A percentile compares a stretch with the other conserved stretches of the same genome.
These are phyloP conservation scores for Saccharomycopsis javanensis DNA, from an alignment of 805 yeast genomes.

Conservation along the genomic window DNA sequence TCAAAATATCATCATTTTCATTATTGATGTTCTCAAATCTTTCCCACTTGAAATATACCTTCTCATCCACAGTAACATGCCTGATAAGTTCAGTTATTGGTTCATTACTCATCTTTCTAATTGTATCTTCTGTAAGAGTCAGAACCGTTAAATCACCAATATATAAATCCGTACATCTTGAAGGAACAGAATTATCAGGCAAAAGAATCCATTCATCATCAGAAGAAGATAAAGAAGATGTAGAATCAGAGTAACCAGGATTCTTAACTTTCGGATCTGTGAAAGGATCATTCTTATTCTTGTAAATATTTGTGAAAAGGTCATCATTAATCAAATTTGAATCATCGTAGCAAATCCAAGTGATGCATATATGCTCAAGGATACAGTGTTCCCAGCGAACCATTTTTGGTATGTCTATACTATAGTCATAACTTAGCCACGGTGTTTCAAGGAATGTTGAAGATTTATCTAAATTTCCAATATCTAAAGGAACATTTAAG, in stretches of 20 bases:
- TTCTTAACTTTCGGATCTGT: neutral
- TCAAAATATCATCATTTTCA: neutral
- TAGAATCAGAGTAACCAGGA: neutral
- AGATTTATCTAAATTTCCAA: conserved; percentile 16
- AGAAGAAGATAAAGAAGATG: neutral
- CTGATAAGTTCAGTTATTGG: neutral
- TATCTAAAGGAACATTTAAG: conserved; percentile 26
- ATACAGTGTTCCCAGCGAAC: conserved; percentile 23
- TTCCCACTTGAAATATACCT: conserved; percentile 22
- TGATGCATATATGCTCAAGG: conserved; percentile 20
- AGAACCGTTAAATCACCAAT: conserved; percentile 23
- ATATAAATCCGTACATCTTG: conserved; percentile 18
- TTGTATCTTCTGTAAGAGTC: conserved; percentile 10
- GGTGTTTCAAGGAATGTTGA: conserved; percentile 6
- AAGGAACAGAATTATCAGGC: conserved; percentile 19
- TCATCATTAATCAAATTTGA: neutral
- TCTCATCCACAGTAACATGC: neutral
- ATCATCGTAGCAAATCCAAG: conserved; percentile 18
- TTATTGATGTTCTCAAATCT: conserved; percentile 13
- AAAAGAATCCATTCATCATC: conserved; percentile 24
- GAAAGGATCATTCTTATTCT: neutral
- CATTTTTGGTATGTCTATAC: conserved; percentile 20
- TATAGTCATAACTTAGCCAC: conserved; percentile 21
- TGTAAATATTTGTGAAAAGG: conserved; percentile 14
- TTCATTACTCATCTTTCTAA: conserved; percentile 2